Base-by-base conservation (phyloP, 352 stramenopile genomes). In the Paralagenidium karlingii region DNA sequence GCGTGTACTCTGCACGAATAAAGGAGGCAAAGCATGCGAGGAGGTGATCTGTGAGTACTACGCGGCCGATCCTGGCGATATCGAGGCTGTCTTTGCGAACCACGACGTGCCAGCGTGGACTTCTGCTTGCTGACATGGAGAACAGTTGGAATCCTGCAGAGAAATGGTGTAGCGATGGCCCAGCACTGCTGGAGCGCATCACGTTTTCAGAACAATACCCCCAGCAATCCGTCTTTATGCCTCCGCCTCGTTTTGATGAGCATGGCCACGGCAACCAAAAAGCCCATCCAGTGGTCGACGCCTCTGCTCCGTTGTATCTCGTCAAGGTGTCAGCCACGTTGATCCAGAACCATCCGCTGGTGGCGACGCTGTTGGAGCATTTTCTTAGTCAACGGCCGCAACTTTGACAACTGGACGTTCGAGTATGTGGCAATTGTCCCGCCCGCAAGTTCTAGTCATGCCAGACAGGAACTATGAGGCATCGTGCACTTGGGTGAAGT, bases 1-100 rank as follows among this genome's bases (percentile, higher is more conserved):
- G 65, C 67, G 3, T 84, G 70, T 28, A 75, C 60, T 5, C 1
- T 47, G 0, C 57, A 55, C 0, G 62, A 77, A 26, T 20, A 11
- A 0, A 21, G 22, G n/a, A n/a, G 57, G 45, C n/a, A 49, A 50
- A 24, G 51, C 57, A 3, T 82, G 63, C 20, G 30, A 78, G 16
- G 45, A 74, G 1, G 33, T 82, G 15, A 40, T 51, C 5, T 53
- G 79, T 41, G 74, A 75, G 62, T 51, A 53, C 38, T 76, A 58
- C 24, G 65, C 77, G 16, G 46, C 47, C 2, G 65, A 55, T 0
- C 22, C 8, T 36, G 30, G 30, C 3, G 79, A 66, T 20, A 50
- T 76, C 20, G 59, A 74, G 31, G 50, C 65, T 0, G 42, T 64
- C 11, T 29, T 80, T 12, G 43, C 49, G 10, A 82, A 80, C 51